Percentiles rank a stretch among this genome's conserved stretches.
These are phyloP conservation scores for Termitomyces sp. DNA, from an alignment of 768 basidiomycete genomes.

Conservation along the genomic window DNA sequence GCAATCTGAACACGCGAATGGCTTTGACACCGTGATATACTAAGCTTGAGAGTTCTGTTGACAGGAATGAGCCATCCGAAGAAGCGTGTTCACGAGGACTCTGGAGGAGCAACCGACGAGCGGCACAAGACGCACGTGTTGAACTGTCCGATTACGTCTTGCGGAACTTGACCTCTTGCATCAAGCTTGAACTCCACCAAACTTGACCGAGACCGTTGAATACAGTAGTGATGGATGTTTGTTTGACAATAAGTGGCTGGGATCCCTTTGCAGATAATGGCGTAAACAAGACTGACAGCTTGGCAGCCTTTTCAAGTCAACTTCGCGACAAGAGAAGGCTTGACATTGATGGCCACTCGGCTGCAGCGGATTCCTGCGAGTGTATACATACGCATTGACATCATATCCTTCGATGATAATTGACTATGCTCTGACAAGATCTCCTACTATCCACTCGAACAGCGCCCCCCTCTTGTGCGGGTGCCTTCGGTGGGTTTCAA, in stretches of 20 bases:
- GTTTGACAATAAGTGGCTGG: no score
- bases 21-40: constrained; percentile 19
- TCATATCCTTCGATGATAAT: no score
- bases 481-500: background rate
- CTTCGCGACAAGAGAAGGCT: background rate
- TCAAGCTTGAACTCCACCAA: background rate
- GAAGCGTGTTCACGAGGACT: constrained; percentile 2
- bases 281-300: background rate
- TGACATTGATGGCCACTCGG: background rate
- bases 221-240: no score
- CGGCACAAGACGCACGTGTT: background rate
- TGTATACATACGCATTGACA: no score
- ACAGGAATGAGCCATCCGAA: background rate
- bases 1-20: constrained; percentile 20
- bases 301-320: no score
- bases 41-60: constrained; percentile 2
- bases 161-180: no score
- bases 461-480: background rate
- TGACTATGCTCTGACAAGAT: no score
- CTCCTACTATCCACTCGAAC: no score
- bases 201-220: background rate
- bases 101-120: background rate
- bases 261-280: background rate
- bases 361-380: no score
- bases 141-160: no score